Percentiles rank a stretch among this genome's conserved stretches.
Evolutionary conservation across 129 eudicot genomes (phyloP).

Genomic region (carrot (Daucus carota)): DNA sequence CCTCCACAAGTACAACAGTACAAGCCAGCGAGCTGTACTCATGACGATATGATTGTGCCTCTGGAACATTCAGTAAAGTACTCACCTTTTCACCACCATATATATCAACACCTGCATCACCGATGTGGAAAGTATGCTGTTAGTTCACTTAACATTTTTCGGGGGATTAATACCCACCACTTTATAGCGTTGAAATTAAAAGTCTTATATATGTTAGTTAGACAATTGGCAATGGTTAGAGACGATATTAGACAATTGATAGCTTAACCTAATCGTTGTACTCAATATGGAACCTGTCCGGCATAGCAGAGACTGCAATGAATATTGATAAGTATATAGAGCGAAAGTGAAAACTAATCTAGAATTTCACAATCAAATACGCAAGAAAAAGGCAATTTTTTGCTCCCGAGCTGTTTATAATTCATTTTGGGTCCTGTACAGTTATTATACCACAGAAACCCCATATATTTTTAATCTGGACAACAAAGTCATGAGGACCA

Average conservation of each 20-base stretch:
- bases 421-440: background rate
- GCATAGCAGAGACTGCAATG: background rate
- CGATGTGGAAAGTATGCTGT: background rate
- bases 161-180: background rate
- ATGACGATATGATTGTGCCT: conserved; percentile 64
- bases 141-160: background rate
- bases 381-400: background rate
- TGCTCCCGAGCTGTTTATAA: background rate
- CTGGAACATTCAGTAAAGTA: conserved; percentile 54
- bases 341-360: background rate
- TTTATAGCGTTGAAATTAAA: background rate
- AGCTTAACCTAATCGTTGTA: background rate
- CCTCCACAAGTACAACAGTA: conserved; percentile 90
- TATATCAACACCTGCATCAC: conserved; percentile 59
- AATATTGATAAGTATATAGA: background rate
- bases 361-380: background rate
- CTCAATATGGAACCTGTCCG: background rate
- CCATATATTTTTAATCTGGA: background rate
- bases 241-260: background rate
- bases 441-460: background rate
- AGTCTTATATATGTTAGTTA: background rate
- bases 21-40: conserved; percentile 86
- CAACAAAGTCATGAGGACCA: background rate
- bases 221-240: background rate
- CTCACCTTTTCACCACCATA: conserved; percentile 84